phyloP scores from a whole-genome alignment of 176 grass and related monocot species.

The Hyparrhenia diplandra region DNA sequence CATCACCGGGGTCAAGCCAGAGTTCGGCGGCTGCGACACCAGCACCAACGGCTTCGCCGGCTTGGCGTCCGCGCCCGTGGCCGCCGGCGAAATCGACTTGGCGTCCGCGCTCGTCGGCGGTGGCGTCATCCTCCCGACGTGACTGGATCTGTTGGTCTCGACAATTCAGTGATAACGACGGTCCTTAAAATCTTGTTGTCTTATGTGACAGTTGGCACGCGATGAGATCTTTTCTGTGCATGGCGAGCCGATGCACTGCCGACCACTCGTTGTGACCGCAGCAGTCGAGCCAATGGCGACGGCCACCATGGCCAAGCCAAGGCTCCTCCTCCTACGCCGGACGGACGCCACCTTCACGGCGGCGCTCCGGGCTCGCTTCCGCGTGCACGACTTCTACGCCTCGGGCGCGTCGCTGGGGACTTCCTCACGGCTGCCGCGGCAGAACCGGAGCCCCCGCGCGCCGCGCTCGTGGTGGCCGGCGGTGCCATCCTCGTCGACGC shows the following conservation, averaged over 20 bases:
- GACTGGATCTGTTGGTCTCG: no score
- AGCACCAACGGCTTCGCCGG: conserved; percentile 43
- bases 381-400: conserved; percentile 7
- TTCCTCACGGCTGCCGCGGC: conserved; percentile 19
- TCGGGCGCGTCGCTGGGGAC: not conserved
- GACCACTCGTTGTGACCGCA: not conserved
- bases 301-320: not conserved
- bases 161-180: no score
- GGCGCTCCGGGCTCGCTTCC: conserved; percentile 17
- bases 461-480: conserved; percentile 9
- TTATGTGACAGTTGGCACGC: no score
- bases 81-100: not conserved
- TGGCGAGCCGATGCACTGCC: no score
- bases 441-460: conserved; percentile 4
- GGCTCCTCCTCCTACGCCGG: conserved; percentile 21
- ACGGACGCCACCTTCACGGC: not conserved
- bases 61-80: not conserved
- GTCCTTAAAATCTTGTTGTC: no score
- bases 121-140: no score
- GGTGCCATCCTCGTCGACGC: not conserved
- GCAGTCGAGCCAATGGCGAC: not conserved
- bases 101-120: no score
- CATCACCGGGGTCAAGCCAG: not conserved
- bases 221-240: no score
- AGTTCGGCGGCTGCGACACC: not conserved